Percentiles rank a stretch among this genome's conserved stretches.
Conservation (phyloP, 1,284 basidiomycete species). For the Ganoderma sinense region DNA sequence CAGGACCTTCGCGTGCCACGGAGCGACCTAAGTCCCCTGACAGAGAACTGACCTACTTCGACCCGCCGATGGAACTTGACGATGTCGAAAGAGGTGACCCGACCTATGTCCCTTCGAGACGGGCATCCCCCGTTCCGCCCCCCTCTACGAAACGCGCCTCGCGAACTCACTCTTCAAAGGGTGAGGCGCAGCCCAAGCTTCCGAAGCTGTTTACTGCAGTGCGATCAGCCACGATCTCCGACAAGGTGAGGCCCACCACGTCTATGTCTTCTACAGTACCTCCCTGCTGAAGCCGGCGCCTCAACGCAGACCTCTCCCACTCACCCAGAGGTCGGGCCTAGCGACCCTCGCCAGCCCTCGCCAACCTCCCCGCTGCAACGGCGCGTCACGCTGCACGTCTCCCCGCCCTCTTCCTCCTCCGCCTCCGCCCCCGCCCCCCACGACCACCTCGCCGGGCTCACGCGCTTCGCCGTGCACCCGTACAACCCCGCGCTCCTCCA, state of each 20-base stretch:
- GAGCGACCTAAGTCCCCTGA: neutral
- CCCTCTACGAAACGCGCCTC: neutral
- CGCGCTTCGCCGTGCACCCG: neutral
- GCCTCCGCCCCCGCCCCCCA: neutral
- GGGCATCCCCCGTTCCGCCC: neutral
- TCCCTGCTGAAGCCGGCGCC: neutral
- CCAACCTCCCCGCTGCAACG: neutral
- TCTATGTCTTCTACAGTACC: neutral
- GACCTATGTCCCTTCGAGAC: neutral
- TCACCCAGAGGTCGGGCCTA: neutral
- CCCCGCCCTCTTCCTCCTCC: neutral
- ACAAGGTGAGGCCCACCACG: neutral
- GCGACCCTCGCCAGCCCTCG: neutral
- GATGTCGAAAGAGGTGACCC: neutral
- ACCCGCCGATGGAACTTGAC: neutral
- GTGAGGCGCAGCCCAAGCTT: neutral
- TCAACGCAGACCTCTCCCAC: neutral
- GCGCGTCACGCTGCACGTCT: neutral
- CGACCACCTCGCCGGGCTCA: neutral
- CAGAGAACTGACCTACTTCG: neutral
- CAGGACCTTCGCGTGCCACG: neutral
- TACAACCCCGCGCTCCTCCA: slow-evolving; percentile 18
- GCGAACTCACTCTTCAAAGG: neutral
- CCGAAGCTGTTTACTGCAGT: neutral
- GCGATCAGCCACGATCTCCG: neutral